phyloP scores from a whole-genome alignment of 1,284 basidiomycete species.

The Pisolithus thermaeus region DNA sequence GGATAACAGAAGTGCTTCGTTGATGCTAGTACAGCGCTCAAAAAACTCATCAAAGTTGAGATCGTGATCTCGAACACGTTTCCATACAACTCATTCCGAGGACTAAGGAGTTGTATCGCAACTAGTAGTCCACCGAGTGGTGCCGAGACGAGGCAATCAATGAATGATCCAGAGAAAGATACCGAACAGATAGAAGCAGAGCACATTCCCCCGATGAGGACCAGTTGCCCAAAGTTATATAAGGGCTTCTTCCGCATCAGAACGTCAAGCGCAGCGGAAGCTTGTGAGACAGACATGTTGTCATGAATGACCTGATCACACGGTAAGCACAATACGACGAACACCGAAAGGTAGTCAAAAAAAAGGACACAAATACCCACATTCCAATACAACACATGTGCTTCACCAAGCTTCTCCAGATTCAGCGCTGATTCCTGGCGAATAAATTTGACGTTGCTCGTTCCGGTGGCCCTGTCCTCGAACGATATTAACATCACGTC shows the following conservation, averaged over 20 bases:
- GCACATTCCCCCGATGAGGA: slow-evolving; percentile 79
- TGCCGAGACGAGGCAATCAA: slow-evolving; percentile 72
- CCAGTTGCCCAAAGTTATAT: slow-evolving; percentile 62
- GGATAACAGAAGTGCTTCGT: slow-evolving; percentile 78
- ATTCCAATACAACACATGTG: slow-evolving; percentile 79
- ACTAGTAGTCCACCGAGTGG: slow-evolving; percentile 81
- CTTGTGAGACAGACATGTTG: slow-evolving; percentile 76
- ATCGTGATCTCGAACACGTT: slow-evolving; percentile 88
- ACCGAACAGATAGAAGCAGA: slow-evolving; percentile 74
- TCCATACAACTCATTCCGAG: slow-evolving; percentile 77
- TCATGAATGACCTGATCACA: slow-evolving; percentile 73
- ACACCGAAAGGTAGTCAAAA: neutral
- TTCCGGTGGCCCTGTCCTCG: slow-evolving; percentile 79
- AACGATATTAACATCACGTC: slow-evolving; percentile 81
- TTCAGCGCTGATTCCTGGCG: slow-evolving; percentile 72
- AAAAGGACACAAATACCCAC: slow-evolving; percentile 31
- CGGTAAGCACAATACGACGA: slow-evolving; percentile 1
- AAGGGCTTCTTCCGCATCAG: slow-evolving; percentile 67
- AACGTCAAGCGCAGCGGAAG: slow-evolving; percentile 65
- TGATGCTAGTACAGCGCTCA: slow-evolving; percentile 73
- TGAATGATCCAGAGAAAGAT: slow-evolving; percentile 71
- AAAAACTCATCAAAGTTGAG: slow-evolving; percentile 74
- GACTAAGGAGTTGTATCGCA: slow-evolving; percentile 68
- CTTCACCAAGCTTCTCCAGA: slow-evolving; percentile 72
- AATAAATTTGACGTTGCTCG: slow-evolving; percentile 82